Evolutionary conservation across 495 filamentous ascomycete genomes (phyloP), one percentile per base, ranked within the genome.

Genomic region (Arthonia radiata): DNA sequence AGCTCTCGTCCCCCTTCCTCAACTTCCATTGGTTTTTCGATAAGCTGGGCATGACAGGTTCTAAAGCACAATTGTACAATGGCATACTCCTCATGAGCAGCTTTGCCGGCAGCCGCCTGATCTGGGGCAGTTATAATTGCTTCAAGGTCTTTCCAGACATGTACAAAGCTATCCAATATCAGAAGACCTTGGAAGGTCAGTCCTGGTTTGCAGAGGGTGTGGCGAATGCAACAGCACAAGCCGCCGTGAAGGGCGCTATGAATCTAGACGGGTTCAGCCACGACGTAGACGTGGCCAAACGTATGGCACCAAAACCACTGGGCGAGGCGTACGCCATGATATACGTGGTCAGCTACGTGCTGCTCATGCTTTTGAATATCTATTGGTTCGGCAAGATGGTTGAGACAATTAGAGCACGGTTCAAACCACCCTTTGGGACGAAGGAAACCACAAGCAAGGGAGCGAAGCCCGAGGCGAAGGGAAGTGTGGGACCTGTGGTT

Each of bases 311-410:
- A n/a, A n/a, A n/a, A n/a, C n/a, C n/a, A n/a, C n/a, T n/a, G n/a
- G n/a, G n/a, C n/a, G n/a, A n/a, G n/a, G n/a, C n/a, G n/a, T n/a
- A n/a, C n/a, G n/a, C 74, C 2, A 38, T 54, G 10, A 57, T 66
- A 15, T 94, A 94, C 39, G 50, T 92, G 1, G 55, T 49, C 3
- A 67, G 66, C 22, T 94, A 97, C 41, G 23, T 83, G 14, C 57
- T 71, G 3, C 55, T 97, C 10, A 93, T 92, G 49, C 54, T 61
- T 26, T 53, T 97, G 25, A 97, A 97, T 49, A 81, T 80, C 46
- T 82, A 69, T 53, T 97, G 86, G 86, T 94, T 91, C 48, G 67
- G 68, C 32, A 86, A 83, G 59, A 97, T 97, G 86, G 76, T 97
- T 32, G 63, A 75, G 35, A 78, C 86, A 14, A 70, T 97, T 10